These are phyloP conservation scores for Mycena citricolor DNA, from an alignment of 1,284 basidiomycete species.

Conservation along the genomic window DNA sequence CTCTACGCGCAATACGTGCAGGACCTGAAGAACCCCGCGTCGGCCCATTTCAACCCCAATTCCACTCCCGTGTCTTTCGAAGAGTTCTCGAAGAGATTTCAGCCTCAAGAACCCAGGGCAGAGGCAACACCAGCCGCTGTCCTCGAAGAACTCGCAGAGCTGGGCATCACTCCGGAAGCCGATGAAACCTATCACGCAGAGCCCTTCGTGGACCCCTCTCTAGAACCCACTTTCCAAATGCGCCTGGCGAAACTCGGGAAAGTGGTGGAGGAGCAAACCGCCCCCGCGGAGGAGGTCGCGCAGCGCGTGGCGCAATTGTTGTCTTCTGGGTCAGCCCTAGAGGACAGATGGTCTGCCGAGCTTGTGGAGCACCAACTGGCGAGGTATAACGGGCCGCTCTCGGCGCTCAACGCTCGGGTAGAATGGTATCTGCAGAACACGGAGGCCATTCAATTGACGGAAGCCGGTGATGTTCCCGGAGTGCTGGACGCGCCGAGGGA, in stretches of 20 bases:
- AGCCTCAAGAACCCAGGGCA: neutral
- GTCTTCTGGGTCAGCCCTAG: constrained; percentile 5
- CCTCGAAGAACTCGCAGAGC: too few relatives aligned
- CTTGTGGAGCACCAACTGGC: constrained; percentile 17
- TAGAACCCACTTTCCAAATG: constrained; percentile 3
- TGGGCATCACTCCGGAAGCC: too few relatives aligned
- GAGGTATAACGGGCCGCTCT: constrained; percentile 20
- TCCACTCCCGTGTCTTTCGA: constrained; percentile 14
- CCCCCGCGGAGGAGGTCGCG: constrained; percentile 10
- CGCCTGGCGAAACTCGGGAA: too few relatives aligned
- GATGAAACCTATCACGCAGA: constrained; percentile 1
- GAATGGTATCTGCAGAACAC: constrained; percentile 19
- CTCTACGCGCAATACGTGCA: constrained; percentile 12
- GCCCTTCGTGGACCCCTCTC: neutral
- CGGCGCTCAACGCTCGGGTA: constrained; percentile 12
- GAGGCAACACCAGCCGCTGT: neutral
- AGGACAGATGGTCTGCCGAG: constrained; percentile 8
- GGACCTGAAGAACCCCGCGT: neutral
- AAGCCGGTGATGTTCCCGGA: neutral
- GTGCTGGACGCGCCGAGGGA: neutral
- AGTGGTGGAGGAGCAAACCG: constrained; percentile 1
- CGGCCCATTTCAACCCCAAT: neutral
- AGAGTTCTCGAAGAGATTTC: constrained; percentile 5
- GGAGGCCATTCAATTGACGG: neutral
- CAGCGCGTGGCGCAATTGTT: constrained; percentile 14